Base-by-base conservation (phyloP, 78 protist genomes). In the Protostelium mycophagum region DNA sequence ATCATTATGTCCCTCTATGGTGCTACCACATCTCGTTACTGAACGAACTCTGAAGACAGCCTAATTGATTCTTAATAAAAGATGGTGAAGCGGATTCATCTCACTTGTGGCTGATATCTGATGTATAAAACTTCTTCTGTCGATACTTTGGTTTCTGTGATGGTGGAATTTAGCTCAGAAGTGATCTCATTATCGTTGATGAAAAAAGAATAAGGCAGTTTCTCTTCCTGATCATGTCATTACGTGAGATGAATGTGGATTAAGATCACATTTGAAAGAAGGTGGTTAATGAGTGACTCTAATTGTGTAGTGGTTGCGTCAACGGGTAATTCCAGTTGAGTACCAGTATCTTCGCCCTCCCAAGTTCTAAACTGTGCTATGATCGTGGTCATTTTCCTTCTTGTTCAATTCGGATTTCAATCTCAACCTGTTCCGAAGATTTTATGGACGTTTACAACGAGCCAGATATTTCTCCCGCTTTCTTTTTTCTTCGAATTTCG, bases 21-120 rank as follows among this genome's bases (percentile, higher is more conserved):
- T 90, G 35, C 90, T 51, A 1, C 97, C n/a, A 90, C 98, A 97
- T 16, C 99, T 89, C 9, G 99, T 96, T 29, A 97, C 97, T n/a
- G 98, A 87, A 10, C 88, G 51, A 34, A 98, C 99, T 36, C 96
- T 91, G 92, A 98, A 98, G 35, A 97, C 92, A 0, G 99, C 97
- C 88, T 85, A 16, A 85, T 5, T n/a, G n/a, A n/a, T n/a, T n/a
- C n/a, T 25, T 85, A 16, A 16, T 85, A 16, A 35, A 16, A 85
- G 5, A 5, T 36, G 35, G 37, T 85, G 5, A 5, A 5, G 5
- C 35, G 86, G 86, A 16, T 16, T 25, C 35, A 85, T 5, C 37
- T 36, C 37, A 36, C 86, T 34, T 97, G 98, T 39, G 99, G 99
- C n/a, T 89, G 95, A 90, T 96, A 98, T n/a, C 38, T 38, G 39